Conservation (phyloP, 1,284 basidiomycete genomes). For the Ceratobasidium sp. region DNA sequence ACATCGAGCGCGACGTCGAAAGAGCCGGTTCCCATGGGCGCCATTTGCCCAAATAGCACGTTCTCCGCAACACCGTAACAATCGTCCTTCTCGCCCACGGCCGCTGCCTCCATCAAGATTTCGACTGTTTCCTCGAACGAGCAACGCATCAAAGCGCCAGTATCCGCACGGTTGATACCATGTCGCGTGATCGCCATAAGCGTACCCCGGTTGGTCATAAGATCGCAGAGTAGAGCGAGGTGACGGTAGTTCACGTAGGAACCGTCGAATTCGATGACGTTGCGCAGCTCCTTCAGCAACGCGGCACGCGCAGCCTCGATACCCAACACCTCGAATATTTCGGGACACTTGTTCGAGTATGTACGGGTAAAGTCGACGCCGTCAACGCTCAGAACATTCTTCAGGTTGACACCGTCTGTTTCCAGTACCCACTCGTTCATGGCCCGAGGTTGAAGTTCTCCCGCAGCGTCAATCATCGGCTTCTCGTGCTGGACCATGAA, state of each 20-base stretch:
- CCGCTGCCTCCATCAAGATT: slow-evolving; percentile 98
- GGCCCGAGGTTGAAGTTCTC: slow-evolving; percentile 68
- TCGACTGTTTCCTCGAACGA: slow-evolving; percentile 99
- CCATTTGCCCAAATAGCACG: slow-evolving; percentile 98
- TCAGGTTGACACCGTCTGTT: slow-evolving; percentile 96
- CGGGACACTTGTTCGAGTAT: slow-evolving; percentile 97
- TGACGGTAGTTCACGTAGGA: slow-evolving; percentile 99
- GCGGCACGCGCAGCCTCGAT: slow-evolving; percentile 97
- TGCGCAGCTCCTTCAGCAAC: slow-evolving; percentile 91
- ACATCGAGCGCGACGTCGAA: slow-evolving; percentile 98
- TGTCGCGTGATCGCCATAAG: slow-evolving; percentile 99
- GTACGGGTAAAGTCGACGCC: slow-evolving; percentile 94
- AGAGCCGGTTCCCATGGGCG: slow-evolving; percentile 95
- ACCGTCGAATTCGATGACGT: slow-evolving; percentile 98
- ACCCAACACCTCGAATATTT: slow-evolving; percentile 96
- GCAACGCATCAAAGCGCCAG: slow-evolving; percentile 96
- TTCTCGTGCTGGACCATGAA: slow-evolving; percentile 94
- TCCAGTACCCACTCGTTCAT: slow-evolving; percentile 95
- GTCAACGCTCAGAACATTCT: slow-evolving; percentile 93
- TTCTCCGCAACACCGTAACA: slow-evolving; percentile 99
- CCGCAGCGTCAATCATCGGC: slow-evolving; percentile 74
- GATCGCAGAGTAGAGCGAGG: slow-evolving; percentile 92
- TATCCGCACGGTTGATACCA: slow-evolving; percentile 98
- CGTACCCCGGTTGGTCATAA: slow-evolving; percentile 97
- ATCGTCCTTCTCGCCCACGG: slow-evolving; percentile 97